Evolutionary conservation across 2,329 filamentous ascomycete species (phyloP).

Genomic region (Thelonectria rubi): DNA sequence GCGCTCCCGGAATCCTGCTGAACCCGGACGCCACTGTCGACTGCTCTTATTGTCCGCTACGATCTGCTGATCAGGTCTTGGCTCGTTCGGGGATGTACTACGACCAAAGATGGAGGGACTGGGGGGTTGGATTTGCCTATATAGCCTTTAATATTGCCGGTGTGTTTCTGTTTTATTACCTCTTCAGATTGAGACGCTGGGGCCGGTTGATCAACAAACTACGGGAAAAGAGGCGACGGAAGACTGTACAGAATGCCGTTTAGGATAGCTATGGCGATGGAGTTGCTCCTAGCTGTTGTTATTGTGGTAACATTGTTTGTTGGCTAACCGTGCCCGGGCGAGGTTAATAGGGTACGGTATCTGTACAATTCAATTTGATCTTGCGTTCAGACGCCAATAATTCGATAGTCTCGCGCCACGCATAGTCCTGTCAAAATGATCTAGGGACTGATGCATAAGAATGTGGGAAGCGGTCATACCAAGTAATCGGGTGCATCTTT

Average conservation of each 20-base stretch:
- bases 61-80: conserved; percentile 29
- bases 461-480: too few relatives aligned
- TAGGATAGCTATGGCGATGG: too few relatives aligned
- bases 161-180: conserved; percentile 29
- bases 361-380: too few relatives aligned
- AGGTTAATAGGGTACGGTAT: too few relatives aligned
- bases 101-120: conserved; percentile 31
- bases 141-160: conserved; percentile 30
- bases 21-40: conserved; percentile 24
- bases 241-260: not conserved
- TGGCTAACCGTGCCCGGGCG: too few relatives aligned
- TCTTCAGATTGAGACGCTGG: conserved; percentile 22
- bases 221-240: not conserved
- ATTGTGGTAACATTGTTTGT: too few relatives aligned
- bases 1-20: conserved; percentile 42
- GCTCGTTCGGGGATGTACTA: conserved; percentile 30
- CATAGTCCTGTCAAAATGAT: too few relatives aligned
- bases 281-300: too few relatives aligned
- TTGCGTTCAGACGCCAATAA: too few relatives aligned
- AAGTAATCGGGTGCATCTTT: too few relatives aligned
- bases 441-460: too few relatives aligned
- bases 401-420: too few relatives aligned
- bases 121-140: conserved; percentile 31
- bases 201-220: not conserved
- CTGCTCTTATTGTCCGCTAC: conserved; percentile 28